Evolutionary conservation across 352 stramenopile species (phyloP).

Genomic region (Phytophthora ohioensis): DNA sequence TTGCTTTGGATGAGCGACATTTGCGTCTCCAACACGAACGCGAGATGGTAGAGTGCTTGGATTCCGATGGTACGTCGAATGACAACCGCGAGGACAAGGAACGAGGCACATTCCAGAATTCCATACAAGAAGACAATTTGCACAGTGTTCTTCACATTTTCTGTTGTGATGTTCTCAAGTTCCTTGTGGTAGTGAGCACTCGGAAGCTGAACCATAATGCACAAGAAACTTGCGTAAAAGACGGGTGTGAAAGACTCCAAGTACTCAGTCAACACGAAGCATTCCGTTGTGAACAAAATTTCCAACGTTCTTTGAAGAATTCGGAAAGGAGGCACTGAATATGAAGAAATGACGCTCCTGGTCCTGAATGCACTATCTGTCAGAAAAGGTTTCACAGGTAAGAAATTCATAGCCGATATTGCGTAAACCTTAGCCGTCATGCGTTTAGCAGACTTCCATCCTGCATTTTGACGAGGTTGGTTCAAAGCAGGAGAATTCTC

Average conservation of each 20-base stretch:
- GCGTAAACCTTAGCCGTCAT: slow-evolving; percentile 1
- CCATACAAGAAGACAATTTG: slow-evolving; percentile 34
- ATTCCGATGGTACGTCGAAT: slow-evolving; percentile 36
- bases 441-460: slow-evolving; percentile 6
- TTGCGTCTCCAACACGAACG: slow-evolving; percentile 50
- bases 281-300: slow-evolving; percentile 48
- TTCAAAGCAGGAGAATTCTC: not conserved
- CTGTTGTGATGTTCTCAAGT: slow-evolving; percentile 18
- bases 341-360: not conserved
- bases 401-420: not conserved
- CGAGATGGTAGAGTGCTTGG: slow-evolving; percentile 35
- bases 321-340: not conserved
- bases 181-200: slow-evolving; percentile 46
- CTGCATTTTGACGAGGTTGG: not conserved
- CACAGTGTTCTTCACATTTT: slow-evolving; percentile 10
- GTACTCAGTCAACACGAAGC: slow-evolving; percentile 47
- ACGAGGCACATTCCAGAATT: slow-evolving; percentile 33
- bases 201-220: slow-evolving; percentile 31
- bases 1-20: slow-evolving; percentile 34
- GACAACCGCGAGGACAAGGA: slow-evolving; percentile 30
- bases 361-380: slow-evolving; percentile 7
- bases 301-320: slow-evolving; percentile 21
- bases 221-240: slow-evolving; percentile 36
- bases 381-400: not conserved
- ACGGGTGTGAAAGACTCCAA: slow-evolving; percentile 45